A percentile compares a stretch with the other conserved stretches of the same genome.
Conservation (phyloP, 2,329 filamentous ascomycete species). For the Calonectria pauciramosa region DNA sequence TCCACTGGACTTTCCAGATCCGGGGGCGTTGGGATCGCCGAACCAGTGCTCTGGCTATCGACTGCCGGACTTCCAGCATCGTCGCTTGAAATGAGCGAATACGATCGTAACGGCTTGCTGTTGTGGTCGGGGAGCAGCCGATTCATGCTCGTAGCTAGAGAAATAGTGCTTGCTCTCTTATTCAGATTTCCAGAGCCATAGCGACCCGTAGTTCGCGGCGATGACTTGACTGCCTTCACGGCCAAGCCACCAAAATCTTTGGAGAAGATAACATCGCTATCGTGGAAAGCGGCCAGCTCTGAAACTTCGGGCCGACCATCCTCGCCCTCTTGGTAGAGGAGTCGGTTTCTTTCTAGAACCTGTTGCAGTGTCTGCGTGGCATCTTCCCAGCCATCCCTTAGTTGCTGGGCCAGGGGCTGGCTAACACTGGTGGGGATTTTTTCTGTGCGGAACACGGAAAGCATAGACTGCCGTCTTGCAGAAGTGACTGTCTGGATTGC, state of each 20-base stretch:
- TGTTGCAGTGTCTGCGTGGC: conserved; percentile 50
- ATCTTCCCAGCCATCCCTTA: conserved; percentile 57
- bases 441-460: conserved; percentile 52
- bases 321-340: conserved; percentile 45
- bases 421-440: conserved; percentile 46
- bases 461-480: conserved; percentile 51
- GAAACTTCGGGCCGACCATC: conserved; percentile 38
- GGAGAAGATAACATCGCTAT: conserved; percentile 47
- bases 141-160: conserved; percentile 35
- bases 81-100: conserved; percentile 54
- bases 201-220: conserved; percentile 40
- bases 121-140: conserved; percentile 33
- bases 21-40: conserved; percentile 53
- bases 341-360: conserved; percentile 54
- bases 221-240: conserved; percentile 46
- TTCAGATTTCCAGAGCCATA: conserved; percentile 34
- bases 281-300: conserved; percentile 27
- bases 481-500: conserved; percentile 45
- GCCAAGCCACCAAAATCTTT: conserved; percentile 55
- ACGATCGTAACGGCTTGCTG: conserved; percentile 37
- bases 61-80: conserved; percentile 52
- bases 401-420: conserved; percentile 52
- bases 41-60: conserved; percentile 53
- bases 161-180: conserved; percentile 43
- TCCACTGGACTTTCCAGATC: conserved; percentile 52